Percentiles rank a stretch among this genome's conserved stretches.
Evolutionary conservation across 257 asterid species (phyloP).

Genomic region (Cruciata laevipes): DNA sequence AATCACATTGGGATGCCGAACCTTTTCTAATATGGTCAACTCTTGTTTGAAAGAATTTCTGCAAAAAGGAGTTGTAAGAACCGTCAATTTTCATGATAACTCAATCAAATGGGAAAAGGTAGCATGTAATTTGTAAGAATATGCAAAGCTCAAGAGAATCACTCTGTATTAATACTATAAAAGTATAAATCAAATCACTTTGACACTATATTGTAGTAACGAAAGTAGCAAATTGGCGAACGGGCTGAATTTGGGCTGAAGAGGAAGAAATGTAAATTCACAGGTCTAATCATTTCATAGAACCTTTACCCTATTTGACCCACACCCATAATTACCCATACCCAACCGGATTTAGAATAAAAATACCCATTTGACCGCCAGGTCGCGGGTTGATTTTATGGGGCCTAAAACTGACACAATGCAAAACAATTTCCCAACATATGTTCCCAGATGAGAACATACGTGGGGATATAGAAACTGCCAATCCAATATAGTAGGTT

Average conservation of each 20-base stretch:
- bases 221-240: too few species aligned
- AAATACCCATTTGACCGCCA: too few species aligned
- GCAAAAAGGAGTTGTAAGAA: constrained; percentile 21
- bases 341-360: too few species aligned
- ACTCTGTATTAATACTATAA: not conserved
- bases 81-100: too few species aligned
- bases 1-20: constrained; percentile 94
- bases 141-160: not conserved
- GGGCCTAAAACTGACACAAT: not conserved
- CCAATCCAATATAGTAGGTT: not conserved
- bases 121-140: not conserved
- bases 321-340: too few species aligned
- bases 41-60: constrained; percentile 86
- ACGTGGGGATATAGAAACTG: not conserved
- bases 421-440: not conserved
- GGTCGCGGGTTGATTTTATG: too few species aligned
- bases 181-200: not conserved
- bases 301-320: too few species aligned
- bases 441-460: not conserved
- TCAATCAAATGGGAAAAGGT: not conserved
- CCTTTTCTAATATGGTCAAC: constrained; percentile 78
- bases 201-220: too few species aligned
- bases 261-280: too few species aligned
- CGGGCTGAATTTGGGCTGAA: too few species aligned
- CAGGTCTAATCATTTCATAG: too few species aligned